Conservation (phyloP, 768 basidiomycete species). For the Clitopilus passeckerianus region DNA sequence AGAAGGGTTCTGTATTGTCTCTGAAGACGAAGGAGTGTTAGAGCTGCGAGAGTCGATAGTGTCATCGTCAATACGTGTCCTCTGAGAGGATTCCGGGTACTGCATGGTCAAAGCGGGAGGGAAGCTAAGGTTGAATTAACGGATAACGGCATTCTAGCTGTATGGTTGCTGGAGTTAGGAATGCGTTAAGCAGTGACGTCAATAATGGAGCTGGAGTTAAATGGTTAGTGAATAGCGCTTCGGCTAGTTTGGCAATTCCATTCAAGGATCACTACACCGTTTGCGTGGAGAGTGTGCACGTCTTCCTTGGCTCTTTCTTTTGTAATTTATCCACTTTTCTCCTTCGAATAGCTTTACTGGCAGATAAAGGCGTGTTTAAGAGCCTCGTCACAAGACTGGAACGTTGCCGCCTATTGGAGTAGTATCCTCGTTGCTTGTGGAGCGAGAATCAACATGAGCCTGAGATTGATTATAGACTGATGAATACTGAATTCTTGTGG, state of each 20-base stretch:
- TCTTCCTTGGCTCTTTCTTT: not conserved
- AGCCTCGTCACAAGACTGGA: not conserved
- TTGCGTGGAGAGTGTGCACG: no score
- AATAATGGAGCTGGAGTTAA: not conserved
- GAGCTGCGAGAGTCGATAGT: not conserved
- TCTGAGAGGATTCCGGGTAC: not conserved
- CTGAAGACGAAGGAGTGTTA: not conserved
- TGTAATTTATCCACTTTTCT: not conserved
- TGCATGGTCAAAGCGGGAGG: not conserved
- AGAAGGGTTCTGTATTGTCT: not conserved
- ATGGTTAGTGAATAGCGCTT: not conserved
- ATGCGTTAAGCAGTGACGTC: not conserved
- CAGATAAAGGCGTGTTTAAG: not conserved
- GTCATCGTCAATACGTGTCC: not conserved
- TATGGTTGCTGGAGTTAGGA: not conserved
- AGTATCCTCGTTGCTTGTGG: not conserved
- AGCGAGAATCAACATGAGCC: not conserved
- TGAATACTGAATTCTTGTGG: not conserved
- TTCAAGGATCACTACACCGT: no score
- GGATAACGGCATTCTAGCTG: not conserved
- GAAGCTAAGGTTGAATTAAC: not conserved
- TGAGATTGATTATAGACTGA: not conserved
- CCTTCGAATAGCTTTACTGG: no score
- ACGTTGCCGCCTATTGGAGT: not conserved
- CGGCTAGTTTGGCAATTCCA: not conserved